Evolutionary conservation across 352 stramenopile genomes (phyloP).

Genomic region (Globisporangium megalacanthum): DNA sequence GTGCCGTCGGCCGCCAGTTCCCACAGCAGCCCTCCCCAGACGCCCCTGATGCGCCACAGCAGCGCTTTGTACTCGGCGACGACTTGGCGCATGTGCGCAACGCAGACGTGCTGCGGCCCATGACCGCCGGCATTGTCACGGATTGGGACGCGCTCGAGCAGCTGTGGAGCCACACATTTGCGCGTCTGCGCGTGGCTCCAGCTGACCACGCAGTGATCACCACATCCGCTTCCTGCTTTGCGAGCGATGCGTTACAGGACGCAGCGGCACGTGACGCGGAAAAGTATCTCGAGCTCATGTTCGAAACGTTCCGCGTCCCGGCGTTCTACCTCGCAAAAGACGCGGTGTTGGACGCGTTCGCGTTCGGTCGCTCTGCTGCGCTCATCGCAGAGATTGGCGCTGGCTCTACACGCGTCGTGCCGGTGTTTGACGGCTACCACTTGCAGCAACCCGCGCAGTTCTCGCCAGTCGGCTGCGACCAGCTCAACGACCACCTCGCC

Average conservation of each 20-base stretch:
- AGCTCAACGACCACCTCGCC: slow-evolving; percentile 64
- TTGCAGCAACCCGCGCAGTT: slow-evolving; percentile 74
- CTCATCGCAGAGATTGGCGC: slow-evolving; percentile 88
- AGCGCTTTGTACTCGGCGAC: slow-evolving; percentile 41
- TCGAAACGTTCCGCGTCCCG: slow-evolving; percentile 88
- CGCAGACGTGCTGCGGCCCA: slow-evolving; percentile 49
- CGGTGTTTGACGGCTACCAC: slow-evolving; percentile 89
- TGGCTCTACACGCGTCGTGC: slow-evolving; percentile 78
- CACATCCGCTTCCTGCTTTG: slow-evolving; percentile 66
- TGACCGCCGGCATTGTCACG: slow-evolving; percentile 50
- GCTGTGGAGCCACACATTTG: slow-evolving; percentile 76
- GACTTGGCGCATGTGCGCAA: slow-evolving; percentile 54
- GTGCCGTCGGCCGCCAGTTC: slow-evolving; percentile 41
- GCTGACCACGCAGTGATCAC: slow-evolving; percentile 76
- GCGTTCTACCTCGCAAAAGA: slow-evolving; percentile 90
- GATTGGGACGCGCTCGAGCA: slow-evolving; percentile 87
- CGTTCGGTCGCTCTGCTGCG: slow-evolving; percentile 81
- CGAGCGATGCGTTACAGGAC: slow-evolving; percentile 57
- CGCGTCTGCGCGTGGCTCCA: slow-evolving; percentile 57
- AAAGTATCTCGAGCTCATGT: slow-evolving; percentile 90
- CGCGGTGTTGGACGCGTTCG: slow-evolving; percentile 88
- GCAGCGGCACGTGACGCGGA: slow-evolving; percentile 51
- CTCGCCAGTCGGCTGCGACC: slow-evolving; percentile 68
- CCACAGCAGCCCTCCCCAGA: not conserved
- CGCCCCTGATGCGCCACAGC: not conserved